Evolutionary conservation across 495 filamentous ascomycete species (phyloP), one percentile per base, ranked within the genome.

Genomic region (Xylaria sp.): DNA sequence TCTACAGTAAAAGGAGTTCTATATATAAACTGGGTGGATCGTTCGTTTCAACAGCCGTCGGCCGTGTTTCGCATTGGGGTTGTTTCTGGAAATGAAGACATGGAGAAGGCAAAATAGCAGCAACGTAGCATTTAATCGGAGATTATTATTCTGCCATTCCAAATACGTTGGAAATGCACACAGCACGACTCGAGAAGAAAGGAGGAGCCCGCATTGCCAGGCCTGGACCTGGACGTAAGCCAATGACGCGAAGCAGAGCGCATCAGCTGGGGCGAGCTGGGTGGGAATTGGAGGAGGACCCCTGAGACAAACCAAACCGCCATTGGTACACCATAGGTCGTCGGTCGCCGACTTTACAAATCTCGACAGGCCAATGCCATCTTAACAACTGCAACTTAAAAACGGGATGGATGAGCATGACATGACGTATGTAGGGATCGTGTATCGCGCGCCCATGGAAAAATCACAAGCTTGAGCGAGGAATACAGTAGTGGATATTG

Each of bases 1-100:
- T 43, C 40, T 66, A 66, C 62, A 66, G 62, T 66, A 66, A 66
- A 66, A 66, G 43, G 37, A 37, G 29, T 52, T 52, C 62, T 66
- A 66, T 50, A 66, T 66, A 66, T 66, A 62, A 41, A 62, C 59
- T 35, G 31, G 57, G 33, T 59, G 57, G 57, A 21, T 59, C 57
- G 57, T 37, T 40, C n/a, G 57, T 66, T 66, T 52, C 62, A 41
- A 52, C 26, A 11, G 43, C 40, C 43, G 37, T 24, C 29, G 11
- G 44, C 44, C 43, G 9, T 40, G 62, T 66, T 66, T 66, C 46
- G 62, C 44, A 66, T 50, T 35, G 26, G 43, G 35, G 9, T 12
- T 31, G 11, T 21, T 52, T 66, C 61, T 64, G 24, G 26, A 64
- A 44, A 46, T 64, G 41, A 59, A 37, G 17, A n/a, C 6, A 59